phyloP scores from a whole-genome alignment of 768 basidiomycete genomes.

The Psilocybe cubensis region DNA sequence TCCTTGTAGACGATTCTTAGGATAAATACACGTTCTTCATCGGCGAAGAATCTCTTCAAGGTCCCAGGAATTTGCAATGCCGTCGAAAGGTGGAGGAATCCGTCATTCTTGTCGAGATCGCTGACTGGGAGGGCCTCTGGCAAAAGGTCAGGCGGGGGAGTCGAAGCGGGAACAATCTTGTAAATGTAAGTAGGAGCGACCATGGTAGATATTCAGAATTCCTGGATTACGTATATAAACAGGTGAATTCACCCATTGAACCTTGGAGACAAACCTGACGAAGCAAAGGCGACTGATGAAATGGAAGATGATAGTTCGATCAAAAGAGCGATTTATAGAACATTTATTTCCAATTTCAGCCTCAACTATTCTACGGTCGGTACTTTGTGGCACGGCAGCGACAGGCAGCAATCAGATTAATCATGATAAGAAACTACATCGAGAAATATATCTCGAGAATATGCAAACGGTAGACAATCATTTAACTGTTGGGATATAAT shows the following conservation, averaged over 20 bases:
- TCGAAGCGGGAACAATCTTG: conserved; percentile 54
- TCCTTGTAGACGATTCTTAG: conserved; percentile 44
- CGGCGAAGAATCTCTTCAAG: conserved; percentile 46
- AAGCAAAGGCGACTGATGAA: no score
- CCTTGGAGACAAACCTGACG: not conserved
- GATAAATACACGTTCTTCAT: conserved; percentile 42
- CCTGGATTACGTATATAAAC: not conserved
- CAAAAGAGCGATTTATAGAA: not conserved
- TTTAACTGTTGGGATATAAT: no score
- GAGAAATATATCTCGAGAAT: no score
- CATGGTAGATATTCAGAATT: conserved; percentile 11
- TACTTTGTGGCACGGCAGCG: no score
- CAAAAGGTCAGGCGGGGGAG: conserved; percentile 43
- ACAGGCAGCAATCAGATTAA: no score
- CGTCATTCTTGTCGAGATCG: conserved; percentile 45
- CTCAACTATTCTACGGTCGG: not conserved
- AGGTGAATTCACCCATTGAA: not conserved
- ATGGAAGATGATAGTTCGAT: not conserved
- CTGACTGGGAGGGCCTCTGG: conserved; percentile 54
- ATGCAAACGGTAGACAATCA: no score
- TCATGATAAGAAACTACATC: no score
- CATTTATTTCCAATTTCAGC: not conserved
- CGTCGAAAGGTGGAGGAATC: conserved; percentile 62
- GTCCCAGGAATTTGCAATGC: conserved; percentile 52
- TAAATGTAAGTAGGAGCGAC: conserved; percentile 57